Evolutionary conservation across 2,329 filamentous ascomycete genomes (phyloP).

Genomic region (Fusarium nodosum): DNA sequence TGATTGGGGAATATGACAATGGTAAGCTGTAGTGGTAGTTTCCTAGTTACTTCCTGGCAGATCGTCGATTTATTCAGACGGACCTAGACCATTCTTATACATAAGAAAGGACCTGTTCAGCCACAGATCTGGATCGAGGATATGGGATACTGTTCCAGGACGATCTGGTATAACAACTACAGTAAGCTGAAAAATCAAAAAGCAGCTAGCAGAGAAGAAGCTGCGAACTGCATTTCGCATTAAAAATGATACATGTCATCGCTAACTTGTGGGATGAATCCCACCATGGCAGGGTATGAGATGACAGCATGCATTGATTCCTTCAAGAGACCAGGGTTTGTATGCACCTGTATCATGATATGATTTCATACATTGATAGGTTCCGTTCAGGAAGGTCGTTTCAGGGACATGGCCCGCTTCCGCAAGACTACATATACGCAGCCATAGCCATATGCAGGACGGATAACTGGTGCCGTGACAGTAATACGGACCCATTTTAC

Average conservation of each 20-base stretch:
- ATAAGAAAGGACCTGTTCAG: neutral
- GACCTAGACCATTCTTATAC: conserved; percentile 1
- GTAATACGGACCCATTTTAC: neutral
- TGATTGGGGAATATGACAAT: neutral
- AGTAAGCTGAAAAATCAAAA: neutral
- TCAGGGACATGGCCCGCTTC: neutral
- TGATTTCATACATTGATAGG: neutral
- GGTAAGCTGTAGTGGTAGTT: neutral
- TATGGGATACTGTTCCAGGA: neutral
- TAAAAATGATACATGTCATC: neutral
- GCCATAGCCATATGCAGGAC: neutral
- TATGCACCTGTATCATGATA: neutral
- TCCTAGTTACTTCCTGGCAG: too few species aligned
- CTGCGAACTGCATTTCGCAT: neutral
- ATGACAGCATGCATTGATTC: neutral
- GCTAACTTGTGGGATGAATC: neutral
- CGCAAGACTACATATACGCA: neutral
- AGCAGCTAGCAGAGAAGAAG: neutral
- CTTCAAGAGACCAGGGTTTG: neutral
- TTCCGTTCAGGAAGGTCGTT: neutral
- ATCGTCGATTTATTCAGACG: neutral
- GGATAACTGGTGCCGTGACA: neutral
- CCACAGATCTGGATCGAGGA: neutral
- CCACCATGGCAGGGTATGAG: neutral
- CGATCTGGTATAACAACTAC: neutral